Percentiles rank a stretch among this genome's conserved stretches.
phyloP scores from a whole-genome alignment of 2,329 filamentous ascomycete genomes.

The Ilyonectria sp. region DNA sequence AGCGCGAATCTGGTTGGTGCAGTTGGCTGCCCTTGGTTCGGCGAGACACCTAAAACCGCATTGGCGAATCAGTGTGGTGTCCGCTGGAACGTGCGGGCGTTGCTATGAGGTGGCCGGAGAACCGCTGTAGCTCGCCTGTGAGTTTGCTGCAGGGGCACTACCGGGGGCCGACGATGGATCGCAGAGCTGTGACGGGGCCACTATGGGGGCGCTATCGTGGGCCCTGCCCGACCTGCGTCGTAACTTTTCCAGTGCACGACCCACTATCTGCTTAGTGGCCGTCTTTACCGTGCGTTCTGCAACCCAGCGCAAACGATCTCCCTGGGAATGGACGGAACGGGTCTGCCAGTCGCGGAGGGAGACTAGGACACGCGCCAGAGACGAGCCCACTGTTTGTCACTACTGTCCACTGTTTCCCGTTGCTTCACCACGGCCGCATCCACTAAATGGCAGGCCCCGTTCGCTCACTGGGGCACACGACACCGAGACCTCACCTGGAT shows the following conservation, averaged over 20 bases:
- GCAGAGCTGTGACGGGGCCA: background rate
- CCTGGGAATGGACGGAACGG: background rate
- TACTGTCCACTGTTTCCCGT: background rate
- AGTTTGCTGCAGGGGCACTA: background rate
- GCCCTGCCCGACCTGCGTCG: background rate
- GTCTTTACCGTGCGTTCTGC: background rate
- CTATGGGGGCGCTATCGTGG: background rate
- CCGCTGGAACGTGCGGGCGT: conserved; percentile 28
- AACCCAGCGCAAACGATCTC: background rate
- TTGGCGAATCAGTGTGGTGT: conserved; percentile 27
- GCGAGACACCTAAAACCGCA: background rate
- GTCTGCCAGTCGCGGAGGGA: conserved; percentile 5
- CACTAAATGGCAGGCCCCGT: conserved; percentile 8
- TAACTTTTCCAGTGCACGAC: background rate
- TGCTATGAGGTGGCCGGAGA: conserved; percentile 10
- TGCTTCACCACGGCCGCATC: background rate
- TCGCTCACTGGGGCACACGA: conserved; percentile 25
- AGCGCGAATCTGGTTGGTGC: conserved; percentile 27
- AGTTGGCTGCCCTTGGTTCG: conserved; percentile 14
- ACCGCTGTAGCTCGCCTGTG: background rate
- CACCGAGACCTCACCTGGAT: conserved; percentile 25
- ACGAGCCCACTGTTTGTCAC: conserved; percentile 1
- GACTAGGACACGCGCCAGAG: background rate
- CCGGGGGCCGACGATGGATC: background rate
- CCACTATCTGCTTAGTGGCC: conserved; percentile 1